Evolutionary conservation across 2,329 filamentous ascomycete species (phyloP), one percentile per base, ranked within the genome.

Genomic region (Eutypa lata): DNA sequence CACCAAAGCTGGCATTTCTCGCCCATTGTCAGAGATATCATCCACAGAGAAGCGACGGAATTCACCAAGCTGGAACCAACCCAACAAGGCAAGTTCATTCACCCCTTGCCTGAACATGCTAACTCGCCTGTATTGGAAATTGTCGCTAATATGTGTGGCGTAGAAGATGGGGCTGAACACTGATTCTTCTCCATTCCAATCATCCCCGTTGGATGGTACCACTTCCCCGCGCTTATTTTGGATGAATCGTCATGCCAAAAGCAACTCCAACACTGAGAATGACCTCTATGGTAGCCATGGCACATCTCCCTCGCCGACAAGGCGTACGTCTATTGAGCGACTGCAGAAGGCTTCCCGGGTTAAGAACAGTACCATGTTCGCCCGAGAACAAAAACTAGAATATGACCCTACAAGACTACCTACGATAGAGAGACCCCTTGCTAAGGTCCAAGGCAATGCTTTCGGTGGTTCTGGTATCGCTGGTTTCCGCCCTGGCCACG

Each of bases 321-420:
- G 90, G 65, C 87, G 93, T 67, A 90, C 90, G 45, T 97, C 93
- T 18, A 92, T 99, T 61, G 94, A 99, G 80, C 92, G 92, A 66
- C 81, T 99, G 54, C 95, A 97, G 75, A 90, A 88, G 69, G 92
- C 91, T 31, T 96, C 93, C 51, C 89, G 94, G 55, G 94, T 99
- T 65, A 96, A 93, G 80, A 97, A 96, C 76, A 97, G 93, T 81
- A 96, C 88, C 75, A 97, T 97, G 80, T 90, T 96, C 69, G 91
- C 91, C 42, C 88, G 92, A 51, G 92, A 97, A 73, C 88, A 91
- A 68, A 92, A 92, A 74, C 85, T 91, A 70, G 89, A 95, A 76
- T 97, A 97, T 77, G 91, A 97, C 70, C 91, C 92, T 26, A 82
- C 87, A 52, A 83, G 84, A 60, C 74, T 91, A 51, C 88, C 89